Evolutionary conservation across 2,329 filamentous ascomycete species (phyloP).

Genomic region (Ophiostoma sp.): DNA sequence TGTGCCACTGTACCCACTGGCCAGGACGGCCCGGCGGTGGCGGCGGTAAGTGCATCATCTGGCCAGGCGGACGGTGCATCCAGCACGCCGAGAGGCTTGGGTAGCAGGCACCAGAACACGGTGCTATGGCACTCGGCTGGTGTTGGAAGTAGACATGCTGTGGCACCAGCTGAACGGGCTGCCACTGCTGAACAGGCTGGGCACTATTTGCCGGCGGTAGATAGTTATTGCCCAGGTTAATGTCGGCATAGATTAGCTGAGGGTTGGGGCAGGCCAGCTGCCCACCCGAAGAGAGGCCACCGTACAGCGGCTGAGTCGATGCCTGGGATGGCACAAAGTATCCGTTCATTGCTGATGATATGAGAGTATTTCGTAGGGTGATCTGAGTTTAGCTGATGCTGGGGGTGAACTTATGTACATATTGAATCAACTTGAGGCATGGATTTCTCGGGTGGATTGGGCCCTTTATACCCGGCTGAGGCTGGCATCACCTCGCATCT

Average conservation of each 20-base stretch:
- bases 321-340: background rate
- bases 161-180: background rate
- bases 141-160: background rate
- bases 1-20: constrained; percentile 29
- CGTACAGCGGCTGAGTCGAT: background rate
- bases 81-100: constrained; percentile 19
- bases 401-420: too few species aligned
- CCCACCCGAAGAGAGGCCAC: background rate
- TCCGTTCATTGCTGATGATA: background rate
- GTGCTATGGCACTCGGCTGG: background rate
- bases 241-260: background rate
- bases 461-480: background rate
- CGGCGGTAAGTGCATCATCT: constrained; percentile 17
- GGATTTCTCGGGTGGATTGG: too few species aligned
- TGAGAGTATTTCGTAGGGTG: background rate
- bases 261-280: background rate
- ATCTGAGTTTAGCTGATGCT: background rate
- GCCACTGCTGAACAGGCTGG: background rate
- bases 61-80: constrained; percentile 22
- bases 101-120: background rate
- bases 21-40: constrained; percentile 21
- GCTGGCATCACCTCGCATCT: background rate
- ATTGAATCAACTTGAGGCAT: too few species aligned
- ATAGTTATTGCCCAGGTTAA: background rate
- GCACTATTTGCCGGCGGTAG: background rate